These are phyloP conservation scores for Pythium oligandrum DNA, from an alignment of 352 stramenopile genomes.

Conservation along the genomic window DNA sequence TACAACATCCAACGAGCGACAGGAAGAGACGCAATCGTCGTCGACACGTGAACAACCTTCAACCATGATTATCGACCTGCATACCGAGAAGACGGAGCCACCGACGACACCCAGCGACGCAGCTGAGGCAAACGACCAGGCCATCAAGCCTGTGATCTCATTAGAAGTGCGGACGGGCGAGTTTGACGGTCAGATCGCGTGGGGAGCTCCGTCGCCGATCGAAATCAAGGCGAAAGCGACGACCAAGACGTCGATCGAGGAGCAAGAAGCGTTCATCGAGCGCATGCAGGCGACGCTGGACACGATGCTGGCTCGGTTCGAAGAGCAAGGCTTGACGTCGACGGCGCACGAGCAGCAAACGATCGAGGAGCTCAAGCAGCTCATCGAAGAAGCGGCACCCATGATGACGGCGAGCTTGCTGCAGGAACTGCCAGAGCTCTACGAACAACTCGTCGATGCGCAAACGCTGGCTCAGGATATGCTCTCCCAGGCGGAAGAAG, in stretches of 20 bases:
- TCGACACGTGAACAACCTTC: too few relatives aligned
- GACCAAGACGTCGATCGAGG: conserved; percentile 2
- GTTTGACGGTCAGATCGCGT: too few relatives aligned
- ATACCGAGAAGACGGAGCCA: too few relatives aligned
- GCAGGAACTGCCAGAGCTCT: conserved; percentile 15
- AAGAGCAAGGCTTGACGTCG: conserved; percentile 12
- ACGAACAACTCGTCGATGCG: conserved; percentile 19
- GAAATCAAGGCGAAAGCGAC: too few relatives aligned
- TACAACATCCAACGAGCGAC: too few relatives aligned
- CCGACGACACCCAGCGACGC: too few relatives aligned
- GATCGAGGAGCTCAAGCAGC: conserved; percentile 18
- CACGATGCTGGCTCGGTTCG: conserved; percentile 13
- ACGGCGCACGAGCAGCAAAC: conserved; percentile 14
- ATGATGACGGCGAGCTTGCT: conserved; percentile 15
- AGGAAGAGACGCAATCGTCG: too few relatives aligned
- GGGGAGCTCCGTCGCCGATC: too few relatives aligned
- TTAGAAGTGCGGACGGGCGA: too few relatives aligned
- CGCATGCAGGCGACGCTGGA: conserved; percentile 17
- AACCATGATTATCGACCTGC: too few relatives aligned
- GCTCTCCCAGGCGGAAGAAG: conserved; percentile 11
- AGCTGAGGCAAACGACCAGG: too few relatives aligned
- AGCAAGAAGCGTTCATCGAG: conserved; percentile 16
- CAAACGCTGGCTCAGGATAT: conserved; percentile 22
- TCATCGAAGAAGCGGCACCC: conserved; percentile 18
- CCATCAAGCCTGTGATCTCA: too few relatives aligned